A percentile compares a stretch with the other conserved stretches of the same genome.
Conservation (phyloP, 2,329 filamentous ascomycete species). For the Talaromyces atroroseus region DNA sequence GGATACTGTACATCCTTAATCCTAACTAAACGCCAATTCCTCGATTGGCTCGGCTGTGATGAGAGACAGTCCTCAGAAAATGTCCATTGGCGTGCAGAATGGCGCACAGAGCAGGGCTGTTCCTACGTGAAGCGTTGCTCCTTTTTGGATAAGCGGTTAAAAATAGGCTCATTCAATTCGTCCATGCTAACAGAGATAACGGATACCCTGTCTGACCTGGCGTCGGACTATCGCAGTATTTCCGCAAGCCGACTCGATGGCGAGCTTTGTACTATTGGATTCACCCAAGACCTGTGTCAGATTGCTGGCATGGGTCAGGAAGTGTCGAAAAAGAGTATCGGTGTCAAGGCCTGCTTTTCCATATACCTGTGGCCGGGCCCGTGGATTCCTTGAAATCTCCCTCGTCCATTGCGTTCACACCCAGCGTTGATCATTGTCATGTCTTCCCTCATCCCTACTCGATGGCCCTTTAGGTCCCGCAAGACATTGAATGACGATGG, state of each 20-base stretch:
- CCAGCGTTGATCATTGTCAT: slow-evolving; percentile 3
- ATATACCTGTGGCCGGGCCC: not conserved
- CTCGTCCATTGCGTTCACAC: not conserved
- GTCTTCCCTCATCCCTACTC: slow-evolving; percentile 3
- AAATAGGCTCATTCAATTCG: not conserved
- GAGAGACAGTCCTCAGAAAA: not conserved
- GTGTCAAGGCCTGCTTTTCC: not conserved
- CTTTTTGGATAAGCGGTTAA: slow-evolving; percentile 2
- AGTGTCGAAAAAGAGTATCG: not conserved
- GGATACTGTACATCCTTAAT: no score
- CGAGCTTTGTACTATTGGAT: not conserved
- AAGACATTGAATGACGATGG: not conserved
- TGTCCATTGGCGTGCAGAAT: not conserved
- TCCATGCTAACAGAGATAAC: not conserved
- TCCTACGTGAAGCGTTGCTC: not conserved
- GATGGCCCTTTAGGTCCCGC: slow-evolving; percentile 3
- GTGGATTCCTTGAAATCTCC: not conserved
- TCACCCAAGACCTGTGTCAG: not conserved
- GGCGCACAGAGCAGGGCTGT: not conserved
- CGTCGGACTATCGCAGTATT: not conserved
- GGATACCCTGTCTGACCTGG: not conserved
- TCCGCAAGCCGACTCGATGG: not conserved
- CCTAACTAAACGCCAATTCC: no score
- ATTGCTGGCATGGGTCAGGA: not conserved
- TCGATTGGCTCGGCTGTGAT: not conserved